A percentile compares a stretch with the other conserved stretches of the same genome.
Conservation (phyloP, 257 asterid genomes). For the Handroanthus guayacan region DNA sequence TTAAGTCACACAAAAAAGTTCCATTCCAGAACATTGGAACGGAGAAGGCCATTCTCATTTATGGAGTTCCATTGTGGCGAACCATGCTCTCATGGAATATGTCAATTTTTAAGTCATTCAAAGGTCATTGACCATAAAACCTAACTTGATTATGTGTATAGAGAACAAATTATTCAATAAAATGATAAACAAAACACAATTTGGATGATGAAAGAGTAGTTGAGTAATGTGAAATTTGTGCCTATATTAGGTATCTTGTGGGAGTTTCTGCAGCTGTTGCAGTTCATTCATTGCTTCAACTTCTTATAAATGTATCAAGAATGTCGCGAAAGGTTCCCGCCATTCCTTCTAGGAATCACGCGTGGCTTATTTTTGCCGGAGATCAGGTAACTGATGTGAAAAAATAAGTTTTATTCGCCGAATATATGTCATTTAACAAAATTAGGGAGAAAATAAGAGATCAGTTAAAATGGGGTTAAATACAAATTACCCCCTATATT, state of each 20-base stretch:
- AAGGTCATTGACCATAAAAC: too few species aligned
- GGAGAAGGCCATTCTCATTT: too few species aligned
- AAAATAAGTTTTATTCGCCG: not conserved
- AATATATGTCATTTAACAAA: not conserved
- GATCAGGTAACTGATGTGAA: constrained; percentile 66
- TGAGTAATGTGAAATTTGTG: constrained; percentile 41
- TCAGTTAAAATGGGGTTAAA: too few species aligned
- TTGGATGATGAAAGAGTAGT: constrained; percentile 38
- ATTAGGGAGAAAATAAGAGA: too few species aligned
- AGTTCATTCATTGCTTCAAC: constrained; percentile 72
- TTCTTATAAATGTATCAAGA: constrained; percentile 54
- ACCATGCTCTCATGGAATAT: too few species aligned
- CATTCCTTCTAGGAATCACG: constrained; percentile 64
- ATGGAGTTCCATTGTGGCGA: too few species aligned
- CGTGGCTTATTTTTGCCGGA: constrained; percentile 83
- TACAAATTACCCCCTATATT: too few species aligned
- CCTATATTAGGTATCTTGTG: constrained; percentile 67
- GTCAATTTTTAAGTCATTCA: too few species aligned
- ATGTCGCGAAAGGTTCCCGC: constrained; percentile 50
- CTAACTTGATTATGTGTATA: not conserved
- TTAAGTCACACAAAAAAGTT: too few species aligned
- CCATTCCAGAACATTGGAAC: too few species aligned
- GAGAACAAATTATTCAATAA: not conserved
- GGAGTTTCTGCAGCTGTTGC: constrained; percentile 85
- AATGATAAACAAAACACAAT: not conserved